These are phyloP conservation scores for Hanseniaspora pseudoguilliermondii DNA, from an alignment of 805 yeast species.

Conservation along the genomic window DNA sequence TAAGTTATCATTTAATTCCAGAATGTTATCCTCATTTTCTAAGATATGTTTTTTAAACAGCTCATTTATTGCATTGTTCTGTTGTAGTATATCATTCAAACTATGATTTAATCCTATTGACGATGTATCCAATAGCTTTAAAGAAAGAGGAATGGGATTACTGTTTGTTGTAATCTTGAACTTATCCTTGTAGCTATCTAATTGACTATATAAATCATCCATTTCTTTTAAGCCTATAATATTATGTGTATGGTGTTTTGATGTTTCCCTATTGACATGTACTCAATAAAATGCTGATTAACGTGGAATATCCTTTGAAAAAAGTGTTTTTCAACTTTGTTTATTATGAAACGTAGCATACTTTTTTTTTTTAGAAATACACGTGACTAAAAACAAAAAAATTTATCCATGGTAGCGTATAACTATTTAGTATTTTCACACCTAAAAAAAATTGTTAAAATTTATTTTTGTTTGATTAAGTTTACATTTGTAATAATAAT, in stretches of 20 bases:
- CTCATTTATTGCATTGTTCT: constrained; percentile 1
- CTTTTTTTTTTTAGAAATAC: no score
- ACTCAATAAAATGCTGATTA: background rate
- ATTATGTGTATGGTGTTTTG: background rate
- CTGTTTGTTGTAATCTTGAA: background rate
- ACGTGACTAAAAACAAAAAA: no score
- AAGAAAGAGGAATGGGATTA: constrained; percentile 8
- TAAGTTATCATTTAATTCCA: constrained; percentile 5
- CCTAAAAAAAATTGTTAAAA: no score
- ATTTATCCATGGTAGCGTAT: no score
- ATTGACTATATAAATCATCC: background rate
- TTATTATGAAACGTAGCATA: no score
- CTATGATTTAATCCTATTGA: constrained; percentile 7
- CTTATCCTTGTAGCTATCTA: background rate
- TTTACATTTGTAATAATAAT: no score
- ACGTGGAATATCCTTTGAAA: no score
- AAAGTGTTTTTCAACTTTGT: no score
- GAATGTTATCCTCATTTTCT: background rate
- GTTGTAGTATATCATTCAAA: background rate
- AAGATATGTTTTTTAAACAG: constrained; percentile 2
- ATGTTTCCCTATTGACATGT: background rate
- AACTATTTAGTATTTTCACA: no score
- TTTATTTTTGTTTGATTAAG: no score
- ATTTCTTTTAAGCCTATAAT: background rate
- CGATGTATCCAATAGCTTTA: constrained; percentile 5